A percentile compares a stretch with the other conserved stretches of the same genome.
These are phyloP conservation scores for Euptelea pleiosperma DNA, from an alignment of 164 flowering plant genomes.

Conservation along the genomic window DNA sequence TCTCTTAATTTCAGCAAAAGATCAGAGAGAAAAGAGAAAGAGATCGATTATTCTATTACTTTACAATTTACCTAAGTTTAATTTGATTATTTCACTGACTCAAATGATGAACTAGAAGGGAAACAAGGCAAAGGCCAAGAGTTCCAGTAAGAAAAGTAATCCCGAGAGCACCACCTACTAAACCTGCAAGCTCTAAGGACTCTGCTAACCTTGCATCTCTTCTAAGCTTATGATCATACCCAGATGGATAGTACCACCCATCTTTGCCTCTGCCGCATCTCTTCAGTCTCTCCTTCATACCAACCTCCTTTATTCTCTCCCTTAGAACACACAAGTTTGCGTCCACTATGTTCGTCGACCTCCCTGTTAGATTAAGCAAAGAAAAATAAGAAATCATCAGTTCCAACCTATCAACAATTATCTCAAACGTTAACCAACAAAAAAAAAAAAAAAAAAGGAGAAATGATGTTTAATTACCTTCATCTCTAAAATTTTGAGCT, in stretches of 20 bases:
- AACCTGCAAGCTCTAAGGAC: conserved; percentile 21
- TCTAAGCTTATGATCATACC: conserved; percentile 21
- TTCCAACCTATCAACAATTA: too few relatives aligned
- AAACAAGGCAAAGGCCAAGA: conserved; percentile 32
- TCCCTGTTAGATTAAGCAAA: conserved; percentile 24
- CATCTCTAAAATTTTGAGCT: conserved; percentile 36
- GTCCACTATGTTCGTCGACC: conserved; percentile 37
- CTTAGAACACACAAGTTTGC: conserved; percentile 35
- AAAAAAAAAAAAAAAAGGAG: not conserved
- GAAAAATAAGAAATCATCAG: not conserved
- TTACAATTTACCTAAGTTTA: too few relatives aligned
- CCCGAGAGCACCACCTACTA: conserved; percentile 30
- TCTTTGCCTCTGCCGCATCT: conserved; percentile 25
- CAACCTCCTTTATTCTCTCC: conserved; percentile 38
- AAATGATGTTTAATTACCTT: conserved; percentile 16
- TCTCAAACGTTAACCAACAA: too few relatives aligned
- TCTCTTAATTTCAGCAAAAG: too few relatives aligned
- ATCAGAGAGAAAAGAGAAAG: too few relatives aligned
- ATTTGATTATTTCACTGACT: too few relatives aligned
- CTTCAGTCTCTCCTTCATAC: conserved; percentile 39
- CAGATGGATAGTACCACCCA: conserved; percentile 47
- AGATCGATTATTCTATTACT: too few relatives aligned
- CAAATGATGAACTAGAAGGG: conserved; percentile 39
- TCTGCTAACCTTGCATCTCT: conserved; percentile 11
- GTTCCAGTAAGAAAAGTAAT: conserved; percentile 29